Conservation (phyloP, 371 early-diverging fungal species). For the Basidiobolus heterosporus region DNA sequence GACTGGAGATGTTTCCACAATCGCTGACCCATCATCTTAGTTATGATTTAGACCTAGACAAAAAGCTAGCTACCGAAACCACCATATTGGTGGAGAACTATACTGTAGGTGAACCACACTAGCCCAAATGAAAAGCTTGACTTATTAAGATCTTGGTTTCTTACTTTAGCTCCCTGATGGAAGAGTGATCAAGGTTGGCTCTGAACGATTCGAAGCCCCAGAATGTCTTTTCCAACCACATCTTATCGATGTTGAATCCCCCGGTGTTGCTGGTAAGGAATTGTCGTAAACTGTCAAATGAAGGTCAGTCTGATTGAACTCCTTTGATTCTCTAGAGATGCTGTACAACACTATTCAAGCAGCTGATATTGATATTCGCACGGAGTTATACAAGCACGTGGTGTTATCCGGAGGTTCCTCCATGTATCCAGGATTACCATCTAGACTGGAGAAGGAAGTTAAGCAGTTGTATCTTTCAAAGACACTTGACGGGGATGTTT, state of each 20-base stretch:
- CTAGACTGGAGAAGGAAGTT: conserved; percentile 90
- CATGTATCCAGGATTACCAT: conserved; percentile 94
- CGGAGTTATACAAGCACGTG: conserved; percentile 90
- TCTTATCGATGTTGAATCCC: conserved; percentile 81
- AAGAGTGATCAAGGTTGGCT: conserved; percentile 91
- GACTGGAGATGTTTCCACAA: neutral
- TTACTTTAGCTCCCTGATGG: conserved; percentile 78
- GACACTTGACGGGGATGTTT: conserved; percentile 69
- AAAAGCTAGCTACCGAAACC: conserved; percentile 88
- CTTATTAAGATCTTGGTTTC: neutral
- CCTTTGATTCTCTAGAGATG: conserved; percentile 38
- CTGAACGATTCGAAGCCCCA: conserved; percentile 94
- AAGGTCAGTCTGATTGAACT: neutral
- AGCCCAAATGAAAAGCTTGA: neutral
- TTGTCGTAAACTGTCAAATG: neutral
- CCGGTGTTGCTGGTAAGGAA: conserved; percentile 72
- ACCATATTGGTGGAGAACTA: conserved; percentile 89
- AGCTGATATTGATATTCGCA: conserved; percentile 81
- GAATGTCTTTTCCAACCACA: conserved; percentile 96
- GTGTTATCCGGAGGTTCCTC: conserved; percentile 94
- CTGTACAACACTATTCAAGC: conserved; percentile 81
- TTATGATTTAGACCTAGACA: conserved; percentile 84
- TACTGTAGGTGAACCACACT: conserved; percentile 34
- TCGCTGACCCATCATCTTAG: conserved; percentile 15
- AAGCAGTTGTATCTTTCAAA: conserved; percentile 85